phyloP scores from a whole-genome alignment of 2,329 filamentous ascomycete species.

The Furcasterigmium sp. region DNA sequence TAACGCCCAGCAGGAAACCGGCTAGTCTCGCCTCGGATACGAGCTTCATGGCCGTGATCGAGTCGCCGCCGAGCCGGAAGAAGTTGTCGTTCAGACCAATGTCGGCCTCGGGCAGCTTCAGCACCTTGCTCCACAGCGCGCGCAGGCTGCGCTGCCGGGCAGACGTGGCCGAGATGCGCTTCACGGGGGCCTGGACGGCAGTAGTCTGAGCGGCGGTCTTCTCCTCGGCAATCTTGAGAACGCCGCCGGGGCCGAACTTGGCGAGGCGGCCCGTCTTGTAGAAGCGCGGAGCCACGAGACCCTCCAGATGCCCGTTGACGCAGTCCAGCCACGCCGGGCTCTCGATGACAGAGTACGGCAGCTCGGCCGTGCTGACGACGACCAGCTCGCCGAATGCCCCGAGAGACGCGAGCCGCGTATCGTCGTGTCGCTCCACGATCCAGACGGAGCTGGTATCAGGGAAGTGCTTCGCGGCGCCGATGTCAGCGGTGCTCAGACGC shows the following conservation, averaged over 20 bases:
- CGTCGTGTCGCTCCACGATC: constrained; percentile 31
- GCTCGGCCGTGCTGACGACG: constrained; percentile 23
- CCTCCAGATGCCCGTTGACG: constrained; percentile 7
- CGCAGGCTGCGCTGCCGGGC: constrained; percentile 37
- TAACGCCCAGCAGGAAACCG: constrained; percentile 45
- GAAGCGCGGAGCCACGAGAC: constrained; percentile 12
- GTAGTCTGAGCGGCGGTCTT: constrained; percentile 7
- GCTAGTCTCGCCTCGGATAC: constrained; percentile 47
- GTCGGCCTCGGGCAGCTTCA: constrained; percentile 35
- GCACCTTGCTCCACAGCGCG: constrained; percentile 41
- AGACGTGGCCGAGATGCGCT: constrained; percentile 31
- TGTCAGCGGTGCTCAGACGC: constrained; percentile 17
- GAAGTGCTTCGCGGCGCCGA: constrained; percentile 16
- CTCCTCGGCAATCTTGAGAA: constrained; percentile 23
- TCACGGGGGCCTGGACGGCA: constrained; percentile 12
- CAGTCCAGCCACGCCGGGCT: constrained; percentile 21
- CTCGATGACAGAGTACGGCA: constrained; percentile 18
- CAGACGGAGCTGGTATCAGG: constrained; percentile 25
- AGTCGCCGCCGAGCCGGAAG: constrained; percentile 56
- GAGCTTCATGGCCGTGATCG: constrained; percentile 55
- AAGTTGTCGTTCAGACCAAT: constrained; percentile 53
- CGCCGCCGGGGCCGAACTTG: constrained; percentile 25
- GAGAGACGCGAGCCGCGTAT: constrained; percentile 27
- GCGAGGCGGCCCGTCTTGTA: constrained; percentile 35
- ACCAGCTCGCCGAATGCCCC: constrained; percentile 39